These are phyloP conservation scores for Wickerhamomyces kurtzmanii DNA, from an alignment of 805 yeast genomes.

Conservation along the genomic window DNA sequence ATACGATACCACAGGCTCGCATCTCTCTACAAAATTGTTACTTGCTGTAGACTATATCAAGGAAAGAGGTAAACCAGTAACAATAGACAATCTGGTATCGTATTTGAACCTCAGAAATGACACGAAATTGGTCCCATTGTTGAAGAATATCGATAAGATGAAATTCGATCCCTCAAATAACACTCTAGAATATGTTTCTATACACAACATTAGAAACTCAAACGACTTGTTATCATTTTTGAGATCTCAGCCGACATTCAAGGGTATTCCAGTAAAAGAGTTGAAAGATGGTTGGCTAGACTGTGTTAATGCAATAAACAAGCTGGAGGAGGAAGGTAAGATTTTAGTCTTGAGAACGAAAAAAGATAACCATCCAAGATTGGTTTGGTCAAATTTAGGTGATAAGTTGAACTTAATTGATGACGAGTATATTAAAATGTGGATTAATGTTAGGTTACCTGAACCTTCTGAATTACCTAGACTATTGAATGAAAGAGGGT, in stretches of 20 bases:
- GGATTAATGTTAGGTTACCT: constrained; percentile 77
- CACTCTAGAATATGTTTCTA: constrained; percentile 79
- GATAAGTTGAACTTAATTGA: constrained; percentile 66
- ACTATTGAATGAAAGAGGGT: constrained; percentile 68
- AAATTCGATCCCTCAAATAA: constrained; percentile 49
- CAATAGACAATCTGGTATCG: constrained; percentile 52
- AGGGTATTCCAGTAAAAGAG: constrained; percentile 69
- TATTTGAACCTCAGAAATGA: constrained; percentile 42
- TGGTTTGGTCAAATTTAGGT: constrained; percentile 84
- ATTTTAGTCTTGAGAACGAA: constrained; percentile 81
- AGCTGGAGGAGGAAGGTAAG: constrained; percentile 67
- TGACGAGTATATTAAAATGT: constrained; percentile 71
- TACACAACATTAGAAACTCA: constrained; percentile 77
- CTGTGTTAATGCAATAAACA: constrained; percentile 68
- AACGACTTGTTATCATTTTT: constrained; percentile 69
- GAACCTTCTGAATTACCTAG: constrained; percentile 74
- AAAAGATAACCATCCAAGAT: constrained; percentile 88
- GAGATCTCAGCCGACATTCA: constrained; percentile 75
- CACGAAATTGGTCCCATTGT: constrained; percentile 52
- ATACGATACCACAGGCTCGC: constrained; percentile 27
- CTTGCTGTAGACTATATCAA: constrained; percentile 90
- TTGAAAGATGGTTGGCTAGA: constrained; percentile 91
- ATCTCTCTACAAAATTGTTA: constrained; percentile 77
- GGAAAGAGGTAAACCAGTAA: constrained; percentile 55
- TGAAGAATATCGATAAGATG: constrained; percentile 71